Evolutionary conservation across 2,329 filamentous ascomycete genomes (phyloP).

Genomic region (Fusarium sambucinum): DNA sequence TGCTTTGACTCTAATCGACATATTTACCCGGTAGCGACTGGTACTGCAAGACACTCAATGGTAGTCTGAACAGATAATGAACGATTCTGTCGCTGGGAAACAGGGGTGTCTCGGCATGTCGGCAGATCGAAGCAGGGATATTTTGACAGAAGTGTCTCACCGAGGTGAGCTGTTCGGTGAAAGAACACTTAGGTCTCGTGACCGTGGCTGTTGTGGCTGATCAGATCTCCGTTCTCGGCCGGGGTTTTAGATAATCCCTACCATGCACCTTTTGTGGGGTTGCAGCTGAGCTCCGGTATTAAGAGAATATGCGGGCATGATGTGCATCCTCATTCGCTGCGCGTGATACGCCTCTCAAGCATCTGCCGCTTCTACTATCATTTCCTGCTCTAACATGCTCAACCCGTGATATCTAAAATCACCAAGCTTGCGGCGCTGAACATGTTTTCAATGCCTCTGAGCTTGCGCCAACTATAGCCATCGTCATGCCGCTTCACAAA

Average conservation of each 20-base stretch:
- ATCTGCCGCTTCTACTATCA: conserved; percentile 10
- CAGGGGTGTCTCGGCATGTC: conserved; percentile 29
- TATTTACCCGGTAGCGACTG: conserved; percentile 18
- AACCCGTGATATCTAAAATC: conserved; percentile 27
- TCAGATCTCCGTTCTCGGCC: conserved; percentile 23
- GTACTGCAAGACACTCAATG: conserved; percentile 11
- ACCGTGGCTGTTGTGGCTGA: conserved; percentile 8
- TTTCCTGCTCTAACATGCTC: conserved; percentile 46
- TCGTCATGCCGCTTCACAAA: conserved; percentile 44
- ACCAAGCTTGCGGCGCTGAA: conserved; percentile 22
- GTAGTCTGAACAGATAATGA: conserved; percentile 10
- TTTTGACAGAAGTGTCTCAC: conserved; percentile 12
- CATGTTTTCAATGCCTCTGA: conserved; percentile 35
- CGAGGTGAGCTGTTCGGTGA: conserved; percentile 28
- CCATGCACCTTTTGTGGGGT: conserved; percentile 15
- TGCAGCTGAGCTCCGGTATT: conserved; percentile 8
- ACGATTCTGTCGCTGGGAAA: conserved; percentile 9
- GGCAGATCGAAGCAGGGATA: conserved; percentile 31
- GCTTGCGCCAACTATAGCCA: conserved; percentile 17
- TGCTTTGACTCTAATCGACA: background rate
- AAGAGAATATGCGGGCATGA: conserved; percentile 10
- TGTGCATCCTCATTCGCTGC: conserved; percentile 35
- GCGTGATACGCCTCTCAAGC: conserved; percentile 20
- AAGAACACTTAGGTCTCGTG: conserved; percentile 8
- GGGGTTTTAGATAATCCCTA: conserved; percentile 33